Evolutionary conservation across 2,329 filamentous ascomycete genomes (phyloP).

Genomic region (Pseudonectria foliicola): DNA sequence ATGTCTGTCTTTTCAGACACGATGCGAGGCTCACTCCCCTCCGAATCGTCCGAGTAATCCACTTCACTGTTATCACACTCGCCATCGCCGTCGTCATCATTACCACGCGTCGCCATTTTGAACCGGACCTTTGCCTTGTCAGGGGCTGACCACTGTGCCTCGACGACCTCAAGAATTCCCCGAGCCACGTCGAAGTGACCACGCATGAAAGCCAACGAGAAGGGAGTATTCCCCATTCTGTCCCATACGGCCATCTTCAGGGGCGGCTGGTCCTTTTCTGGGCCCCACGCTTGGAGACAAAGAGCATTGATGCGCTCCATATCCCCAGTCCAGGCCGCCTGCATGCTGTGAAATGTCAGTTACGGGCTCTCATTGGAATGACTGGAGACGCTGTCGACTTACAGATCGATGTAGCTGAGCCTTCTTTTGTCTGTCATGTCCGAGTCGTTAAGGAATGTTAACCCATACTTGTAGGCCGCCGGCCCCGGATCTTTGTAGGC

Average conservation of each 20-base stretch:
- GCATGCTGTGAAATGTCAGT: slow-evolving; percentile 42
- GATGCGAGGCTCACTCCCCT: slow-evolving; percentile 36
- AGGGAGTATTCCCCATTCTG: slow-evolving; percentile 45
- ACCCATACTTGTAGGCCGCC: slow-evolving; percentile 39
- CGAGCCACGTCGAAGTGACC: slow-evolving; percentile 59
- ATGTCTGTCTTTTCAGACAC: slow-evolving; percentile 53
- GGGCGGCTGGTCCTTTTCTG: slow-evolving; percentile 46
- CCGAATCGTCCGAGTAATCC: slow-evolving; percentile 28
- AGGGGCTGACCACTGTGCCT: slow-evolving; percentile 57
- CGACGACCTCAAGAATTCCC: slow-evolving; percentile 61
- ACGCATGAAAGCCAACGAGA: slow-evolving; percentile 60
- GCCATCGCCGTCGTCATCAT: slow-evolving; percentile 32
- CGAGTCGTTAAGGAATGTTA: slow-evolving; percentile 45
- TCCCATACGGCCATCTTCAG: slow-evolving; percentile 58
- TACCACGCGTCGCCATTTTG: slow-evolving; percentile 32
- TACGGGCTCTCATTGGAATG: neutral
- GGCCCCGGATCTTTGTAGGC: slow-evolving; percentile 11
- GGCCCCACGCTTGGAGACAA: slow-evolving; percentile 53
- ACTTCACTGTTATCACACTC: slow-evolving; percentile 29
- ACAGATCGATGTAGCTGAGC: slow-evolving; percentile 57
- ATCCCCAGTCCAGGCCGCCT: slow-evolving; percentile 69
- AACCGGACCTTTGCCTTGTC: slow-evolving; percentile 47
- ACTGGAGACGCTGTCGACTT: slow-evolving; percentile 24
- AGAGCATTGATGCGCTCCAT: slow-evolving; percentile 56
- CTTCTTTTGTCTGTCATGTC: slow-evolving; percentile 49